phyloP scores from a whole-genome alignment of 2,329 filamentous ascomycete genomes.

The Fusarium tjaetaba region DNA sequence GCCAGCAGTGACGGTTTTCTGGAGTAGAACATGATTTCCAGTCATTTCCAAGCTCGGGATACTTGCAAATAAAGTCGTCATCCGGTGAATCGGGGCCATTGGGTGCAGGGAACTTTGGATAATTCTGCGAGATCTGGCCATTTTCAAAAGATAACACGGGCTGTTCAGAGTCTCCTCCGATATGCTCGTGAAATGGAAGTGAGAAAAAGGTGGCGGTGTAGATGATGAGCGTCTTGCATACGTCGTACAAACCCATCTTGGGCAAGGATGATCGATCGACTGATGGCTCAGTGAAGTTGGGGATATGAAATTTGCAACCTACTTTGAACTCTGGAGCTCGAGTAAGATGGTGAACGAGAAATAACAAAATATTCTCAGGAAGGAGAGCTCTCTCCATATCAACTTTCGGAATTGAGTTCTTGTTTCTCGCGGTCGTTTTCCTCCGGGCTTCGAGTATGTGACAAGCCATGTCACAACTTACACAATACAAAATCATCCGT shows the following conservation, averaged over 20 bases:
- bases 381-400: not conserved
- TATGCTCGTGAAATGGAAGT: not conserved
- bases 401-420: not conserved
- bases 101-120: not conserved
- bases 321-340: not conserved
- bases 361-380: not conserved
- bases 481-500: not conserved
- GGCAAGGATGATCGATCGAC: not conserved
- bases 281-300: not conserved
- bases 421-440: not conserved
- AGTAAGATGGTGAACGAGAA: not conserved
- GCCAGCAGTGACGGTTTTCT: not conserved
- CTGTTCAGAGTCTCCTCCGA: not conserved
- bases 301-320: not conserved
- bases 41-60: slow-evolving; percentile 1
- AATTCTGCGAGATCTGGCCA: not conserved
- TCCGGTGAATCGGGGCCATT: slow-evolving; percentile 1
- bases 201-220: not conserved
- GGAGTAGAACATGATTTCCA: not conserved
- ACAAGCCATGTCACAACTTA: not conserved
- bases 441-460: not conserved
- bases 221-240: not conserved
- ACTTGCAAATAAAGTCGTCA: not conserved
- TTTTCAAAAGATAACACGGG: not conserved
- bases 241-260: not conserved